Evolutionary conservation across 148 eudicot species (phyloP).

Genomic region (Mesembryanthemum crystallinum): DNA sequence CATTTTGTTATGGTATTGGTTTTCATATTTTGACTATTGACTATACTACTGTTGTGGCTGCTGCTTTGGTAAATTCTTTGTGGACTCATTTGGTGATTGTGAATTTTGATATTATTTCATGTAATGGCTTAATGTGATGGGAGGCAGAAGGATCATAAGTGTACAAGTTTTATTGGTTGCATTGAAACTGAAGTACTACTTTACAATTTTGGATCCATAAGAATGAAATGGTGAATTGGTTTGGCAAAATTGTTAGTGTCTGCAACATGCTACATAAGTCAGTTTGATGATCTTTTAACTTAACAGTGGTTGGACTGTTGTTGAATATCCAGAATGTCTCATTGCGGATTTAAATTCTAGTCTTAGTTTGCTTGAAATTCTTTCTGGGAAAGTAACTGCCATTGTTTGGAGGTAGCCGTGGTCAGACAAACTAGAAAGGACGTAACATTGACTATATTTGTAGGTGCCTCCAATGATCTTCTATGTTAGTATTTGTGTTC

Average conservation of each 20-base stretch:
- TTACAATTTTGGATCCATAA: neutral
- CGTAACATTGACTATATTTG: neutral
- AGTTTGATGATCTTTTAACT: neutral
- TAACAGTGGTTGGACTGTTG: neutral
- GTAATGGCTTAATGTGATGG: neutral
- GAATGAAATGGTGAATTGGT: neutral
- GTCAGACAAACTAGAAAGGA: neutral
- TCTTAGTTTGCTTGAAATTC: neutral
- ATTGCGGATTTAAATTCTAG: neutral
- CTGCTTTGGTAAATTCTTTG: neutral
- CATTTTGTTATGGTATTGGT: too few relatives aligned
- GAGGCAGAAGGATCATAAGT: neutral
- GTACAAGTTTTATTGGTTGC: neutral
- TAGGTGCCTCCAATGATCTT: neutral
- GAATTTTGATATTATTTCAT: neutral
- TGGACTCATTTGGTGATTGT: neutral
- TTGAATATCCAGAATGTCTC: neutral
- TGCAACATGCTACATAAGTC: neutral
- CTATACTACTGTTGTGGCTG: neutral
- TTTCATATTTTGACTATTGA: neutral
- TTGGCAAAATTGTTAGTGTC: neutral
- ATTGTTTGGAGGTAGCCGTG: neutral
- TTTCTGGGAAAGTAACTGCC: neutral
- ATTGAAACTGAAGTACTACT: neutral
- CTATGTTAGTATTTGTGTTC: neutral